Evolutionary conservation across 495 filamentous ascomycete species (phyloP).

Genomic region (Pseudevernia furfuracea): DNA sequence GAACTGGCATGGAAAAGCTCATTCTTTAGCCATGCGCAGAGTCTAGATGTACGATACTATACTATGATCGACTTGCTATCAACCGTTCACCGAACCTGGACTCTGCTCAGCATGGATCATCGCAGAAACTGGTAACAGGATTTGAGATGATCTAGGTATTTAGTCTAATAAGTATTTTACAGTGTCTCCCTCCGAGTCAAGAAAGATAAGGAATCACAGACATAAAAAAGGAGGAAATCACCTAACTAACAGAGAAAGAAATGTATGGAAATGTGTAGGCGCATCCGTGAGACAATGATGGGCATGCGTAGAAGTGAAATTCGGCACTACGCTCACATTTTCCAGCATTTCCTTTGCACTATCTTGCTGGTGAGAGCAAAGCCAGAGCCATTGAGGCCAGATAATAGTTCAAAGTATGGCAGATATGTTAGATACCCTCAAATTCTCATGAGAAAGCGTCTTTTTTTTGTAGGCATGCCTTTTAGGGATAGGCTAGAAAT

Average conservation of each 20-base stretch:
- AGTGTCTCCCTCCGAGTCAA: too few relatives aligned
- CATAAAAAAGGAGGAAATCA: too few relatives aligned
- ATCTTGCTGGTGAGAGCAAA: background rate
- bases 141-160: too few relatives aligned
- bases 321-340: too few relatives aligned
- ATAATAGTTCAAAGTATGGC: background rate
- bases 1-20: background rate
- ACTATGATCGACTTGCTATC: background rate
- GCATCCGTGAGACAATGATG: too few relatives aligned
- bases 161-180: too few relatives aligned
- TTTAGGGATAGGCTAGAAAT: background rate
- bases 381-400: background rate
- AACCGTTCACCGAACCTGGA: background rate
- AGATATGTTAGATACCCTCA: background rate
- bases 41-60: background rate
- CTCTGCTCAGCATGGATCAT: background rate
- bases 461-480: background rate
- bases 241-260: too few relatives aligned
- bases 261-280: too few relatives aligned
- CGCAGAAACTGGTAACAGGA: too few relatives aligned
- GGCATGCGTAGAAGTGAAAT: too few relatives aligned
- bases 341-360: background rate
- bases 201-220: too few relatives aligned
- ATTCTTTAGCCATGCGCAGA: background rate
- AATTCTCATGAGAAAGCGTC: background rate